Conservation (phyloP, 192 early-diverging fungal species). For the Jimgerdemannia lactiflua region DNA sequence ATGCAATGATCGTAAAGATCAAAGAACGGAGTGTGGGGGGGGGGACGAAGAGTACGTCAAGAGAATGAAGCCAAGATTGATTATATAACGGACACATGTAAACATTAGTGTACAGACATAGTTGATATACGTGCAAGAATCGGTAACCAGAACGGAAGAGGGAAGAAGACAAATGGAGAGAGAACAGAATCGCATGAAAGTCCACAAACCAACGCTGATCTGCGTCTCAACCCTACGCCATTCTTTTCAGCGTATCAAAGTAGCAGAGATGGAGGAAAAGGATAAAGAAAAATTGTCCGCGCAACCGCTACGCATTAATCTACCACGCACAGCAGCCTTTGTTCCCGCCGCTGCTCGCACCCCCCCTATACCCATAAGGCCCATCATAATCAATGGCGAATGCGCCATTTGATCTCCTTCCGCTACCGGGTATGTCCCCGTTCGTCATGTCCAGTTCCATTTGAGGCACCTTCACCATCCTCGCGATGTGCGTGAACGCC, state of each 20-base stretch:
- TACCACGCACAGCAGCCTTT: background rate
- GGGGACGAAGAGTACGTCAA: too few relatives aligned
- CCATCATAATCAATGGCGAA: background rate
- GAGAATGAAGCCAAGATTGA: too few relatives aligned
- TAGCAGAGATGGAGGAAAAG: background rate
- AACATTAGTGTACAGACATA: too few relatives aligned
- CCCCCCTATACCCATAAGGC: background rate
- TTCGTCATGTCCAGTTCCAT: slow-evolving; percentile 48
- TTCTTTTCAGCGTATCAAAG: background rate
- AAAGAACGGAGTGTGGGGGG: too few relatives aligned
- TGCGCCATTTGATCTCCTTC: background rate
- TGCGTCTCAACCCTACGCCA: too few relatives aligned
- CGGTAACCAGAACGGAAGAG: too few relatives aligned
- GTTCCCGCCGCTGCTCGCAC: background rate
- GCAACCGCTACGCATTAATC: background rate
- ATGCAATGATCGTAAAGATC: too few relatives aligned
- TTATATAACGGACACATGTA: too few relatives aligned
- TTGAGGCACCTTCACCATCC: slow-evolving; percentile 50
- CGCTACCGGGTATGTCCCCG: slow-evolving; percentile 3
- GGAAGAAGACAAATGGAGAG: too few relatives aligned
- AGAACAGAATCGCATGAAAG: too few relatives aligned
- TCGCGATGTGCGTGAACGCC: slow-evolving; percentile 89
- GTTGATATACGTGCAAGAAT: too few relatives aligned
- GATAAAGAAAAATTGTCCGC: background rate
- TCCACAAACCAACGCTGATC: too few relatives aligned